Evolutionary conservation across 1,284 basidiomycete genomes (phyloP).

Genomic region (Vanrija sp.): DNA sequence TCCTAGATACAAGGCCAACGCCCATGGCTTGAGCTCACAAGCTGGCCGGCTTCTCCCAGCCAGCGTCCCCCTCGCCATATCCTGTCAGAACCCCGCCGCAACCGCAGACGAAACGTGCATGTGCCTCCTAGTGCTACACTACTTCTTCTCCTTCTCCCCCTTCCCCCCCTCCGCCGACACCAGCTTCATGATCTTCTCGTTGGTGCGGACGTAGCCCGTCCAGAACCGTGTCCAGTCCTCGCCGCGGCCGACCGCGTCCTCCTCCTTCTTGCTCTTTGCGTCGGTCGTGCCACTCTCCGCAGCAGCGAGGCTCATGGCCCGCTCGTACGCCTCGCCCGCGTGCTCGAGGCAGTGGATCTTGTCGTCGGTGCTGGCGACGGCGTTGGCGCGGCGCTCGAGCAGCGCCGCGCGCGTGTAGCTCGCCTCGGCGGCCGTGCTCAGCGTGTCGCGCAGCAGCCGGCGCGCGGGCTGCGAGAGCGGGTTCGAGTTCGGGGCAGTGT

Average conservation of each 20-base stretch:
- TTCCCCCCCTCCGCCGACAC: not conserved
- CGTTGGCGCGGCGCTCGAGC: conserved; percentile 53
- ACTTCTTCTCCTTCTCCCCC: not conserved
- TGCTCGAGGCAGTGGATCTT: conserved; percentile 53
- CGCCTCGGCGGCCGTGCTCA: conserved; percentile 52
- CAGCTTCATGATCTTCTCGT: conserved; percentile 23
- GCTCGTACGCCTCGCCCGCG: conserved; percentile 58
- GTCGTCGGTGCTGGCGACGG: conserved; percentile 55
- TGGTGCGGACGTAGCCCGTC: conserved; percentile 39
- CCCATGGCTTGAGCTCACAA: no score
- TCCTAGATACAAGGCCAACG: no score
- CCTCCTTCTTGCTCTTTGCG: conserved; percentile 52
- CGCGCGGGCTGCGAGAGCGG: conserved; percentile 22
- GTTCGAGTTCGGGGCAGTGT: conserved; percentile 28
- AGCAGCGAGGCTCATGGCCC: conserved; percentile 51
- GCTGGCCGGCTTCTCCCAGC: no score
- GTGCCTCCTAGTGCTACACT: not conserved
- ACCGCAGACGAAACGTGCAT: no score
- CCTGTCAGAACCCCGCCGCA: no score
- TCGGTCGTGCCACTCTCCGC: conserved; percentile 55
- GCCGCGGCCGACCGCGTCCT: conserved; percentile 29
- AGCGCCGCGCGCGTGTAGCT: conserved; percentile 47
- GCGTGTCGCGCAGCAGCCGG: conserved; percentile 41
- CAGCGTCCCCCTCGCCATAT: no score
- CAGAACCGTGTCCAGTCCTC: conserved; percentile 44